Base-by-base conservation (phyloP, 805 yeast species). In the Brettanomyces bruxellensis region DNA sequence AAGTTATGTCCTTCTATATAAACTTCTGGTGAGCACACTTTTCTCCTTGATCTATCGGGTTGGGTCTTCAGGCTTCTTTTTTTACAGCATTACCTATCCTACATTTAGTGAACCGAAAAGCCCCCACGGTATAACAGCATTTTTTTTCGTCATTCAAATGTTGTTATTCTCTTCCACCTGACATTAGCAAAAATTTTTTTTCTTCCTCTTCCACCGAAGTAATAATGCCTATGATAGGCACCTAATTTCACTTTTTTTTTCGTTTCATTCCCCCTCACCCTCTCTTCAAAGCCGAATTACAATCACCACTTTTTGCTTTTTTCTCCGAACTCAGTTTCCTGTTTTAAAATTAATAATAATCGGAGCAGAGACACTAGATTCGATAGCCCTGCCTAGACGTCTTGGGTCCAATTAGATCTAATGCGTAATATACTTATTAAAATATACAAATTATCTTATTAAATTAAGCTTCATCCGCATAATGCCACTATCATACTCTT, bases 51-150 rank as follows among this genome's bases (percentile, higher is more conserved):
- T 38, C 23, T n/a, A 12, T 38, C 25, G 40, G 40, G 40, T 38
- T 22, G 13, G 91, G 87, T 72, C 98, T 81, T 68, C 87, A 83
- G 38, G 84, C 84, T 76, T 76, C 67, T 66, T 66, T 62, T 63
- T 13, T 14, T 32, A 38, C 41, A 12, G 13, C 41, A 38, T 25
- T 35, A 35, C 14, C n/a, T 35, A 8, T 6, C 14, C 38, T 35
- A 35, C 14, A 35, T 35, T 35, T 18, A n/a, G 38, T n/a, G 8
- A n/a, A 18, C 23, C 13, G 23, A 35, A 35, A 35, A n/a, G 14
- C 23, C 23, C 23, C 23, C 23, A n/a, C 23, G 14, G 38, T 35
- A 6, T 6, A n/a, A 7, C 23, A 35, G 14, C 38, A 8, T 35
- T 35, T 35, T 35, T 35, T 35, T 35, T 35, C 13, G 13, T n/a